These are phyloP conservation scores for Acanthamoeba culbertsoni DNA, from an alignment of 208 protist species.

Conservation along the genomic window DNA sequence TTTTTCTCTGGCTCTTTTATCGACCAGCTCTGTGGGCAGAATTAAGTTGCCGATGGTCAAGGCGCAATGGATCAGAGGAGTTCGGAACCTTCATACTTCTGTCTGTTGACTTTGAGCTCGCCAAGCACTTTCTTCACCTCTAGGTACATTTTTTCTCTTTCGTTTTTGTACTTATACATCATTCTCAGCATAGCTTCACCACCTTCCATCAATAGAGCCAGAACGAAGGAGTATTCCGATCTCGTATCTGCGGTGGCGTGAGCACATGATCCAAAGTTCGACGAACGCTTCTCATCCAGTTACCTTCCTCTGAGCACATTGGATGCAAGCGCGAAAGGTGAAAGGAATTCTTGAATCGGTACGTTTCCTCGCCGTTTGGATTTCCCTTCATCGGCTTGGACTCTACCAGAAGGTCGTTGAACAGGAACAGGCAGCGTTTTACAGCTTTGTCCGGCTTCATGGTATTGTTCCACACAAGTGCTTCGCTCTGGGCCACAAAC, in stretches of 20 bases:
- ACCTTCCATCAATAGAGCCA: neutral
- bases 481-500: neutral
- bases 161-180: neutral
- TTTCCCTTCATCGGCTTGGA: neutral
- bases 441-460: neutral
- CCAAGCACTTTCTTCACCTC: neutral
- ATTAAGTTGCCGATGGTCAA: neutral
- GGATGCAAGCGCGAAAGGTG: neutral
- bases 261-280: neutral
- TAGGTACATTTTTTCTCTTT: neutral
- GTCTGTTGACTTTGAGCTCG: neutral
- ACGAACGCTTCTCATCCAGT: too few relatives aligned
- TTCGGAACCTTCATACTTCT: neutral
- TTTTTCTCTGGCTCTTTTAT: neutral
- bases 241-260: neutral
- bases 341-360: neutral
- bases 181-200: neutral
- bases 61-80: neutral
- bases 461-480: neutral
- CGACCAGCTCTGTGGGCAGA: neutral
- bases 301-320: neutral
- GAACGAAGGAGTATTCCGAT: neutral
- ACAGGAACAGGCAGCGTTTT: neutral
- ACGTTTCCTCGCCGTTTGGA: neutral
- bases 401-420: conserved; percentile 43